Percentiles rank a stretch among this genome's conserved stretches.
Evolutionary conservation across 2,329 filamentous ascomycete species (phyloP).

Genomic region (Penicillium hesseltinei): DNA sequence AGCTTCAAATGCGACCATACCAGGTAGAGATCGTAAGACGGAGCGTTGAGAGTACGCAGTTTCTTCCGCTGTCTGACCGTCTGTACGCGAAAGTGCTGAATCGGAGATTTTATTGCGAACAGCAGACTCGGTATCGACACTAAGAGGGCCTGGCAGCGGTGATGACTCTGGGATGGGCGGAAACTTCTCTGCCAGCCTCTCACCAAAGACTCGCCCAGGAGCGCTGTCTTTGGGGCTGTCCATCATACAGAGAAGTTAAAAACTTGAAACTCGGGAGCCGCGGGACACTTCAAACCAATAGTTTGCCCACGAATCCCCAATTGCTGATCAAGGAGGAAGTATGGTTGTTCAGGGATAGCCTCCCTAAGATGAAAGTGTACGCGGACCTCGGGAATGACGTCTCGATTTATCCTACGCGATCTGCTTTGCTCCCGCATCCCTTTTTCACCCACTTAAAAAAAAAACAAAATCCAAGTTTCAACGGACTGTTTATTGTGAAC

Average conservation of each 20-base stretch:
- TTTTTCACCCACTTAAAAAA: constrained; percentile 5
- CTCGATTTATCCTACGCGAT: neutral
- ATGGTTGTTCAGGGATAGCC: neutral
- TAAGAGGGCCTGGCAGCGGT: constrained; percentile 13
- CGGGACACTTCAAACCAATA: constrained; percentile 19
- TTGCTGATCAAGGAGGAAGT: neutral
- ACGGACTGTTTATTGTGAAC: neutral
- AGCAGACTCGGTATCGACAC: constrained; percentile 21
- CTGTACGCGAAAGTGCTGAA: constrained; percentile 20
- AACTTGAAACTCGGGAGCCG: constrained; percentile 11
- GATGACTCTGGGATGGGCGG: constrained; percentile 14
- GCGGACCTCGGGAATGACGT: constrained; percentile 7
- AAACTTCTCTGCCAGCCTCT: constrained; percentile 24
- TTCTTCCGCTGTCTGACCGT: constrained; percentile 19
- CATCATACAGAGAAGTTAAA: constrained; percentile 9
- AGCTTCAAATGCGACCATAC: constrained; percentile 25
- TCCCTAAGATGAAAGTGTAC: neutral
- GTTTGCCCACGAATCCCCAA: constrained; percentile 14
- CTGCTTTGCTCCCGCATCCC: constrained; percentile 6
- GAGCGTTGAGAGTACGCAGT: constrained; percentile 9
- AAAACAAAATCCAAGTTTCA: constrained; percentile 3
- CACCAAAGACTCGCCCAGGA: constrained; percentile 17
- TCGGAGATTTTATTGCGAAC: constrained; percentile 22
- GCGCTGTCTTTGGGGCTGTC: constrained; percentile 22
- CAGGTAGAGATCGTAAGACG: constrained; percentile 38